phyloP scores from a whole-genome alignment of 805 yeast species.

The Starmerella khaoyaiensis region DNA sequence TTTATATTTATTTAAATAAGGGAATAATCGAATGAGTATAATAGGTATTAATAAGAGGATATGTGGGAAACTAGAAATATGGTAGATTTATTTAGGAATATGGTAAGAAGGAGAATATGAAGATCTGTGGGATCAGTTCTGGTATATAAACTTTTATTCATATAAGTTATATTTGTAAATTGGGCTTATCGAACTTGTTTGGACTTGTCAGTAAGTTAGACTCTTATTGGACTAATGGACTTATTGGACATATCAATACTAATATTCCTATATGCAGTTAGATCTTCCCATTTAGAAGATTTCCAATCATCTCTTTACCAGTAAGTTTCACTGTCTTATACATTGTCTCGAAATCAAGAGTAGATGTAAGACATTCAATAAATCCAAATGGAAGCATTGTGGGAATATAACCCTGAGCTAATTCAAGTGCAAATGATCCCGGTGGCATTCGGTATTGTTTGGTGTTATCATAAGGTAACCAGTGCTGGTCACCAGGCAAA shows the following conservation, averaged over 20 bases:
- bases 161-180: not conserved
- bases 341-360: constrained; percentile 63
- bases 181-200: not conserved
- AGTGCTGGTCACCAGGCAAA: constrained; percentile 78
- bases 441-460: constrained; percentile 81
- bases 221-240: not conserved
- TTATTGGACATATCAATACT: not conserved
- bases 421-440: constrained; percentile 77
- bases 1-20: too few species aligned
- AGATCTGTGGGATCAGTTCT: too few species aligned
- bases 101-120: too few species aligned
- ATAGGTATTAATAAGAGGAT: too few species aligned
- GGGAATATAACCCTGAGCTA: constrained; percentile 98
- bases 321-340: constrained; percentile 59
- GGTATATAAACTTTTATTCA: not conserved
- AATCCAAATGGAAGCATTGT: constrained; percentile 96
- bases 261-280: constrained; percentile 28
- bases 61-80: too few species aligned
- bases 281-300: constrained; percentile 58
- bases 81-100: too few species aligned
- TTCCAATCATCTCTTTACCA: constrained; percentile 61
- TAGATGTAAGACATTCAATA: constrained; percentile 62
- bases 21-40: too few species aligned
- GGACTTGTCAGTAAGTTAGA: not conserved
- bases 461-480: constrained; percentile 53